Conservation (phyloP, 2,329 filamentous ascomycete species). For the Pseudogymnoascus sp. region DNA sequence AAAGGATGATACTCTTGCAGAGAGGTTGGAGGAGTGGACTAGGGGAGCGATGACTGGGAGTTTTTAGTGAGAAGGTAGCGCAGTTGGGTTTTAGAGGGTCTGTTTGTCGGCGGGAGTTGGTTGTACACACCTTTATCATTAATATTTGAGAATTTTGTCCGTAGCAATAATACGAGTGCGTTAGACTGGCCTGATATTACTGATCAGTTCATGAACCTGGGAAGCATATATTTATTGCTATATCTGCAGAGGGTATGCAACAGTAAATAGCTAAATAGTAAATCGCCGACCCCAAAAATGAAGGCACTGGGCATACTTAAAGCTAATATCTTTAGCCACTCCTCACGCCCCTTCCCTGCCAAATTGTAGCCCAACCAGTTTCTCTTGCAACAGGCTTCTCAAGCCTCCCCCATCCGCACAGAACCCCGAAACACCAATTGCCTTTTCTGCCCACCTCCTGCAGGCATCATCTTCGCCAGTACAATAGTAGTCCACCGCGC, state of each 20-base stretch:
- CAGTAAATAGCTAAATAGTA: background rate
- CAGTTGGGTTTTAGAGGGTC: background rate
- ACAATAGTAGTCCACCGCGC: conserved; percentile 57
- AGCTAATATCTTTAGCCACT: background rate
- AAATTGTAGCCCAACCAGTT: conserved; percentile 22
- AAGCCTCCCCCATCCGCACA: conserved; percentile 24
- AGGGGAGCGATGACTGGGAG: conserved; percentile 22
- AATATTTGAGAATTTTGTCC: background rate
- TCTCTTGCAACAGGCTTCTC: conserved; percentile 22
- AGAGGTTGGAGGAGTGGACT: conserved; percentile 30
- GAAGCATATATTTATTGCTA: background rate
- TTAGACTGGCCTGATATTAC: background rate
- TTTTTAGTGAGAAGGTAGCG: conserved; percentile 11
- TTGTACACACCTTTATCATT: conserved; percentile 4
- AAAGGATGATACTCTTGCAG: conserved; percentile 28
- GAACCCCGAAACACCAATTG: conserved; percentile 26
- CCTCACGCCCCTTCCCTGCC: conserved; percentile 11
- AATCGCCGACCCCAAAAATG: background rate
- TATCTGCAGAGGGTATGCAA: background rate
- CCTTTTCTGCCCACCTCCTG: conserved; percentile 32
- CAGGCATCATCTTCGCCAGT: conserved; percentile 45
- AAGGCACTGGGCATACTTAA: background rate
- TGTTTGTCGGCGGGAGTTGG: background rate
- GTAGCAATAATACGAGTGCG: background rate
- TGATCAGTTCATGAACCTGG: background rate